Evolutionary conservation across 768 basidiomycete species (phyloP).

Genomic region (Trametes gibbosa): DNA sequence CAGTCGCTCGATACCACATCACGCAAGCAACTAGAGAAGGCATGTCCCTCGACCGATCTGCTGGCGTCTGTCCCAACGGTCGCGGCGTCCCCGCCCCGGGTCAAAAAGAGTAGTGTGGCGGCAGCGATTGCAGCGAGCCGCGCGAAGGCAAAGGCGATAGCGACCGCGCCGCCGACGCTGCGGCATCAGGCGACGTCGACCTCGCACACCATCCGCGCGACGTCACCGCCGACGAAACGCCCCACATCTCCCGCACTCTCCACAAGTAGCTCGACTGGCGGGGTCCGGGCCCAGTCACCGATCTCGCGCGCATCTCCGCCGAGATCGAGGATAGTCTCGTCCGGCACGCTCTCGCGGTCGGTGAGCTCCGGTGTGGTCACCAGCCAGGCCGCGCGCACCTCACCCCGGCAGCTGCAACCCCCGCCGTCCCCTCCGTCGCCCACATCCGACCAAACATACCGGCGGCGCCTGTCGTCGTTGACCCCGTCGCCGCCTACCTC

Average conservation of each 20-base stretch:
- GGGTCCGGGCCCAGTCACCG: conserved; percentile 24
- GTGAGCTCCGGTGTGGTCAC: conserved; percentile 20
- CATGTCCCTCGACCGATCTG: conserved; percentile 59
- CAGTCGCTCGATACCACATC: conserved; percentile 63
- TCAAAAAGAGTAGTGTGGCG: conserved; percentile 80
- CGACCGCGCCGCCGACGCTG: conserved; percentile 74
- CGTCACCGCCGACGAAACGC: conserved; percentile 40
- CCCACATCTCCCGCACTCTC: conserved; percentile 38
- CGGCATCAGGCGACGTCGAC: conserved; percentile 81
- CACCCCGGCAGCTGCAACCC: conserved; percentile 11
- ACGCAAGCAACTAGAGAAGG: conserved; percentile 84
- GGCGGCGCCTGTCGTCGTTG: conserved; percentile 23
- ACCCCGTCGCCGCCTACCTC: conserved; percentile 25
- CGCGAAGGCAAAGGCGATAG: conserved; percentile 82
- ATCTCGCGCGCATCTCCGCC: conserved; percentile 19
- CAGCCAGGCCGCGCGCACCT: conserved; percentile 7
- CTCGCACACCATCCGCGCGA: conserved; percentile 49
- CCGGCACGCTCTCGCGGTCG: conserved; percentile 23
- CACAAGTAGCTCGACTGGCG: conserved; percentile 26
- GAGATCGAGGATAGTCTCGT: conserved; percentile 21
- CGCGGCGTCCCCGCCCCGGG: conserved; percentile 50
- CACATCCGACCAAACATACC: conserved; percentile 24
- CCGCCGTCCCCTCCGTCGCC: conserved; percentile 26
- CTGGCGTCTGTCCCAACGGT: conserved; percentile 37
- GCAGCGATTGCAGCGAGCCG: conserved; percentile 89